Evolutionary conservation across 148 eudicot species (phyloP).

Genomic region (Polygonum maritimum): DNA sequence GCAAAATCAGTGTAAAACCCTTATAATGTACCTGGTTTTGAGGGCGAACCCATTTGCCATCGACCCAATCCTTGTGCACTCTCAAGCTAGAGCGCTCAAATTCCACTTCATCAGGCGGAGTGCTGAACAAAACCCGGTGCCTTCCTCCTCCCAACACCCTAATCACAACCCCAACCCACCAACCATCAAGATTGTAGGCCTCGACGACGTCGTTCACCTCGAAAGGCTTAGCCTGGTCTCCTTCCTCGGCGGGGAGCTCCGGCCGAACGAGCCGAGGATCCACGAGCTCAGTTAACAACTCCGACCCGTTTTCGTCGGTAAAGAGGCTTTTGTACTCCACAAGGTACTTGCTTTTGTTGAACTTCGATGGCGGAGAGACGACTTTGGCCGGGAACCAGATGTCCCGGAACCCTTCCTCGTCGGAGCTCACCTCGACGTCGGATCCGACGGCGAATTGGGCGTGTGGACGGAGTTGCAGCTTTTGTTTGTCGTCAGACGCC

Average conservation of each 20-base stretch:
- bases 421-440: slow-evolving; percentile 11
- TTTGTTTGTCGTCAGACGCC: background rate
- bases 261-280: slow-evolving; percentile 4
- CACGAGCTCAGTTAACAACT: background rate
- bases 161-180: slow-evolving; percentile 34
- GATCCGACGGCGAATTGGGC: slow-evolving; percentile 5
- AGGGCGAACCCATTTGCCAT: slow-evolving; percentile 20
- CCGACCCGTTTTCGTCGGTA: background rate
- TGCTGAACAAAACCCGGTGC: slow-evolving; percentile 18
- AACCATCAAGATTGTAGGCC: slow-evolving; percentile 29
- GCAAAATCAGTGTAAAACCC: too few relatives aligned
- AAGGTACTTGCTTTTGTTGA: background rate
- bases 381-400: slow-evolving; percentile 8
- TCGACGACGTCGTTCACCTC: slow-evolving; percentile 10
- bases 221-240: background rate
- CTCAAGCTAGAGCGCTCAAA: slow-evolving; percentile 22
- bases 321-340: slow-evolving; percentile 11
- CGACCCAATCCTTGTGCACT: slow-evolving; percentile 22
- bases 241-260: background rate
- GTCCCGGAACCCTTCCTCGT: slow-evolving; percentile 11
- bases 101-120: slow-evolving; percentile 4
- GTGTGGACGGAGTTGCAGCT: slow-evolving; percentile 1
- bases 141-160: background rate
- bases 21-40: background rate
- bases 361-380: background rate